These are phyloP conservation scores for Pseudocercospora crystallina DNA, from an alignment of 2,329 filamentous ascomycete genomes.

Conservation along the genomic window DNA sequence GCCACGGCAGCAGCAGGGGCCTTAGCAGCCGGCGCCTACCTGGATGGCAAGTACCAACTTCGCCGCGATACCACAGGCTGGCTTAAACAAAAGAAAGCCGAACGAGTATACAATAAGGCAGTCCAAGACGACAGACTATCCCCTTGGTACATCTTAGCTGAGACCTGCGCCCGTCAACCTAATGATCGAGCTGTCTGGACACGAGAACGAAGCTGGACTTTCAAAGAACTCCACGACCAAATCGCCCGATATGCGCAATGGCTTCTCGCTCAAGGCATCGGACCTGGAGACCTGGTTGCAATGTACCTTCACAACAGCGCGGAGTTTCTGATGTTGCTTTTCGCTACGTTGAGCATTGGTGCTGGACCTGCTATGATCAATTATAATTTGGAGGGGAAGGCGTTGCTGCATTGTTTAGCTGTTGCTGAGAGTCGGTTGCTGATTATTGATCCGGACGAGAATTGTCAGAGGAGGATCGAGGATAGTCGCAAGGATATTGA, in stretches of 20 bases:
- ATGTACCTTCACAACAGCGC: slow-evolving; percentile 33
- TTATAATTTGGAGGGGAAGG: slow-evolving; percentile 36
- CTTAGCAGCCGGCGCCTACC: slow-evolving; percentile 53
- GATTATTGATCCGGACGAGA: slow-evolving; percentile 47
- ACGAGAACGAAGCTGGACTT: slow-evolving; percentile 56
- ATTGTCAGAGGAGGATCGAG: slow-evolving; percentile 57
- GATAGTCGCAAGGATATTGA: slow-evolving; percentile 50
- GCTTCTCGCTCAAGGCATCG: slow-evolving; percentile 47
- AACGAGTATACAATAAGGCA: slow-evolving; percentile 50
- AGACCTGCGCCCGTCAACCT: slow-evolving; percentile 38
- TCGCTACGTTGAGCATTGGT: slow-evolving; percentile 31
- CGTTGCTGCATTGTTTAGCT: slow-evolving; percentile 38
- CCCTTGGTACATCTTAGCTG: slow-evolving; percentile 30
- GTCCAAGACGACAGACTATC: slow-evolving; percentile 26
- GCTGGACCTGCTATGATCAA: slow-evolving; percentile 37
- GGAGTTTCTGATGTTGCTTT: slow-evolving; percentile 33
- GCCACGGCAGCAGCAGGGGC: slow-evolving; percentile 26
- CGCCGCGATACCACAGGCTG: slow-evolving; percentile 57
- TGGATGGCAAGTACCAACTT: slow-evolving; percentile 69
- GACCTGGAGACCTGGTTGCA: slow-evolving; percentile 34
- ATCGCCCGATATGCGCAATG: slow-evolving; percentile 62
- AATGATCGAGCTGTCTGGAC: slow-evolving; percentile 64
- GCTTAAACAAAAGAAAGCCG: slow-evolving; percentile 42
- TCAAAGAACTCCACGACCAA: slow-evolving; percentile 54
- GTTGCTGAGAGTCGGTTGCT: slow-evolving; percentile 41